phyloP scores from a whole-genome alignment of 345 rosid species.

The Leavenworthia alabamica region DNA sequence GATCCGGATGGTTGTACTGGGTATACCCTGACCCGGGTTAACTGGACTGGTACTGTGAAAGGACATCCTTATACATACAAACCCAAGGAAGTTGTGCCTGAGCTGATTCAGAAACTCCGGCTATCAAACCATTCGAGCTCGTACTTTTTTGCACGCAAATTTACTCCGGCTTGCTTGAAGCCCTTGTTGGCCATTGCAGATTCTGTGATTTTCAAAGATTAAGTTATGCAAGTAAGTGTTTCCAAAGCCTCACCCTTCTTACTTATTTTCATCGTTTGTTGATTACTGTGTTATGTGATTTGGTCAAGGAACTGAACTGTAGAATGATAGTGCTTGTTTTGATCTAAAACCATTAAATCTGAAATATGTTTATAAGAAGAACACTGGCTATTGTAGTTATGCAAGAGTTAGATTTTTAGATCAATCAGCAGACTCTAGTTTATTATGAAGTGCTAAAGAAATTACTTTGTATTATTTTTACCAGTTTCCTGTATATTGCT shows the following conservation, averaged over 20 bases:
- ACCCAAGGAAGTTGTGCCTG: constrained; percentile 50
- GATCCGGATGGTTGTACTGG: constrained; percentile 66
- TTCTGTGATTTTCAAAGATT: constrained; percentile 76
- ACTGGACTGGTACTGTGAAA: constrained; percentile 81
- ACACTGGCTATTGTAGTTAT: no score
- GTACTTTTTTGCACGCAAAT: constrained; percentile 81
- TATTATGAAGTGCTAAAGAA: no score
- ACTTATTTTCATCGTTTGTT: no score
- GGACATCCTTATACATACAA: constrained; percentile 82
- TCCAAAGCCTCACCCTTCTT: background rate
- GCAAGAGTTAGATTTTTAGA: no score
- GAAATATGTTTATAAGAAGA: no score
- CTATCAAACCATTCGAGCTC: constrained; percentile 64
- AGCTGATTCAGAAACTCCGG: constrained; percentile 50
- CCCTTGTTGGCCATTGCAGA: constrained; percentile 73
- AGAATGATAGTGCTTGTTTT: no score
- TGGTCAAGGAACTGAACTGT: background rate
- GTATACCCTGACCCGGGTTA: constrained; percentile 69
- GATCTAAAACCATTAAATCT: no score
- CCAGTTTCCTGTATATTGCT: no score
- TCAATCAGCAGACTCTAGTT: no score
- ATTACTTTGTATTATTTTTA: no score
- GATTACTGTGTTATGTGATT: constrained; percentile 2
- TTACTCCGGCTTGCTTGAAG: constrained; percentile 76
- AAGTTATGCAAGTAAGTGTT: constrained; percentile 44